Base-by-base conservation (phyloP, 2,329 filamentous ascomycete genomes). In the Xylaria sp. region DNA sequence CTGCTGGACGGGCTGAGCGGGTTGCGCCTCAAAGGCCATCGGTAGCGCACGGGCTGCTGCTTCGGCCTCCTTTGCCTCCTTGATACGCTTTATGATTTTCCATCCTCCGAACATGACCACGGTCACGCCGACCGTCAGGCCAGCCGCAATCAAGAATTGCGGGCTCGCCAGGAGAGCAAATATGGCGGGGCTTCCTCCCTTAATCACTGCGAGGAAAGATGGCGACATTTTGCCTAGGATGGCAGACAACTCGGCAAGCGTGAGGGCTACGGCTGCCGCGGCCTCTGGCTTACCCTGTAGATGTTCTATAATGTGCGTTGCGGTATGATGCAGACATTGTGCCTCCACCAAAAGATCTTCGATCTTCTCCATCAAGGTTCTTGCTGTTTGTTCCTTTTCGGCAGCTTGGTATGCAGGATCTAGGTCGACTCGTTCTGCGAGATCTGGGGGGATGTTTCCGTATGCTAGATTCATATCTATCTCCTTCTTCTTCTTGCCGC, bases 21-120 rank as follows among this genome's bases (percentile, higher is more conserved):
- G 70, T 0, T 75, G 62, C 18, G 75, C 73, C 44, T 76, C 72
- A 52, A 80, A 78, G 1, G 78, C 80, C 74, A 81, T 78, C 31
- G 80, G 76, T 28, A 61, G 50, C 54, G 67, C 52, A n/a, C 73
- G 69, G 34, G 68, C 59, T 15, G 68, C 60, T 25, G 69, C 55
- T 28, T 70, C 56, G 54, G 72, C 67, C 44, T 77, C 75, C 52
- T 78, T 79, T 18, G 77, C 78, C 63, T 86, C 85, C 68, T 82
- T 81, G 73, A 98, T 93, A 75, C 90, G 91, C 85, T 98, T 97
- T 82, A 99, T 90, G 79, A 99, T 98, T 83, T 97, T 98, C 88
- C 94, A 98, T 5, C 96, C 95, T 63, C 96, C 96, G 69, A 99
- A 93, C 79, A 96, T 94, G 76, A 99, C 93, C 9, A 98, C 90